phyloP scores from a whole-genome alignment of 768 basidiomycete genomes.

The Tylopilus plumbeoviolaceoides region DNA sequence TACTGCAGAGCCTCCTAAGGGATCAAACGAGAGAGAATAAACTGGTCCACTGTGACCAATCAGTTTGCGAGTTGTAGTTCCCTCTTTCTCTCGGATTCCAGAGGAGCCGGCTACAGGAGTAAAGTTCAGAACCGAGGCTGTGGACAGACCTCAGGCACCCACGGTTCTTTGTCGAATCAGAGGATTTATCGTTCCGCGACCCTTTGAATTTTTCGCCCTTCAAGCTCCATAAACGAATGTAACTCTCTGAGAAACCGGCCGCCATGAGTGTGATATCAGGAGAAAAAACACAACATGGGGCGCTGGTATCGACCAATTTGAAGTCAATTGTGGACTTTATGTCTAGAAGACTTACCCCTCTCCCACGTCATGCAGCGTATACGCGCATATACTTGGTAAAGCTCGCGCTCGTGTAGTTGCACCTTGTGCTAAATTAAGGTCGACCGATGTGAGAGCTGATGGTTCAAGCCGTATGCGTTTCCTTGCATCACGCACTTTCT shows the following conservation, averaged over 20 bases:
- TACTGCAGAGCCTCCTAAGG: too few species aligned
- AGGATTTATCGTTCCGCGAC: constrained; percentile 68
- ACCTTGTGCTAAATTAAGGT: constrained; percentile 57
- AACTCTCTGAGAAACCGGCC: constrained; percentile 93
- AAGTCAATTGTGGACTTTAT: constrained; percentile 3
- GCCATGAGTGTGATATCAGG: constrained; percentile 90
- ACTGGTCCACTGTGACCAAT: constrained; percentile 97
- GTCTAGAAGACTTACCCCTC: constrained; percentile 66
- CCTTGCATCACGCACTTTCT: constrained; percentile 80
- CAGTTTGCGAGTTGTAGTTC: constrained; percentile 82
- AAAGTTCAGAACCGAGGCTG: constrained; percentile 1
- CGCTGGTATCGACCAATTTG: constrained; percentile 39
- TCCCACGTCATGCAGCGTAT: constrained; percentile 91
- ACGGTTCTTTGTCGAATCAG: constrained; percentile 69
- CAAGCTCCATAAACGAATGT: constrained; percentile 90
- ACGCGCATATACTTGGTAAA: constrained; percentile 90
- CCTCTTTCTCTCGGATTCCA: constrained; percentile 75
- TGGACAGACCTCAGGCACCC: constrained; percentile 22
- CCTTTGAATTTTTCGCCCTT: constrained; percentile 87
- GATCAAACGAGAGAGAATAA: constrained; percentile 92
- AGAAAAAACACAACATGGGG: constrained; percentile 86
- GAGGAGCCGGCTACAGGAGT: constrained; percentile 45
- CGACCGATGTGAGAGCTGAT: constrained; percentile 51
- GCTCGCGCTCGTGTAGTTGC: constrained; percentile 52
- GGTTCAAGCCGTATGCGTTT: constrained; percentile 92